Evolutionary conservation across 805 yeast genomes (phyloP).

Genomic region (Cyberlindnera sargentensis): DNA sequence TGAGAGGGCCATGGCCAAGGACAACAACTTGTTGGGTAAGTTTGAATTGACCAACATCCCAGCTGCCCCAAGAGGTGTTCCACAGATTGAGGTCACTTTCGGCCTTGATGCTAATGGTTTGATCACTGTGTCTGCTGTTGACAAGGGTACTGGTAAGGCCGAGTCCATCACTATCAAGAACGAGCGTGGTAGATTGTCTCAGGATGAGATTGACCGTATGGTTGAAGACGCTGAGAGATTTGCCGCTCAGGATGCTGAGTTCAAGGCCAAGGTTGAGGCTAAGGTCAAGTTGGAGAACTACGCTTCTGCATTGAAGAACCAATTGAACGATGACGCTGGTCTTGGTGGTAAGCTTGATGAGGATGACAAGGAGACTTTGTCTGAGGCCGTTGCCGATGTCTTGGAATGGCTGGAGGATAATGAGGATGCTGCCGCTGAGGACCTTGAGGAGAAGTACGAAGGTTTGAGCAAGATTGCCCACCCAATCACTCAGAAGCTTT

Average conservation of each 20-base stretch:
- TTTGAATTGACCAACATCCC: slow-evolving; percentile 84
- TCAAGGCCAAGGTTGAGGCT: slow-evolving; percentile 80
- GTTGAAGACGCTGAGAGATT: slow-evolving; percentile 94
- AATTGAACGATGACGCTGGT: slow-evolving; percentile 46
- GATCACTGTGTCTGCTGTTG: slow-evolving; percentile 78
- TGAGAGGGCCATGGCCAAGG: slow-evolving; percentile 92
- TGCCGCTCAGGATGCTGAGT: slow-evolving; percentile 83
- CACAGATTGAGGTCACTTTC: slow-evolving; percentile 87
- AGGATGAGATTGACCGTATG: slow-evolving; percentile 96
- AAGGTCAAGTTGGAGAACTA: slow-evolving; percentile 86
- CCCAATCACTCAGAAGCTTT: slow-evolving; percentile 88
- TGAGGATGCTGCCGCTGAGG: slow-evolving; percentile 79
- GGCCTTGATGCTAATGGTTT: slow-evolving; percentile 85
- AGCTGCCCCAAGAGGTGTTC: slow-evolving; percentile 89
- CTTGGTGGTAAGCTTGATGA: slow-evolving; percentile 77
- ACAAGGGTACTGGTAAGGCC: slow-evolving; percentile 90
- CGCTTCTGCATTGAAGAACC: slow-evolving; percentile 75
- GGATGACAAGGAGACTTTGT: slow-evolving; percentile 84
- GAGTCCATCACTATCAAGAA: slow-evolving; percentile 88
- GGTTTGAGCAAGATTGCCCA: slow-evolving; percentile 73
- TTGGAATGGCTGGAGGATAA: slow-evolving; percentile 85
- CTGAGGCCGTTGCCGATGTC: slow-evolving; percentile 83
- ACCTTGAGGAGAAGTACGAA: slow-evolving; percentile 87
- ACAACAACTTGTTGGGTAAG: slow-evolving; percentile 84
- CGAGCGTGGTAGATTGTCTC: slow-evolving; percentile 89